Evolutionary conservation across 345 rosid species (phyloP).

Genomic region (Moringa oleifera): DNA sequence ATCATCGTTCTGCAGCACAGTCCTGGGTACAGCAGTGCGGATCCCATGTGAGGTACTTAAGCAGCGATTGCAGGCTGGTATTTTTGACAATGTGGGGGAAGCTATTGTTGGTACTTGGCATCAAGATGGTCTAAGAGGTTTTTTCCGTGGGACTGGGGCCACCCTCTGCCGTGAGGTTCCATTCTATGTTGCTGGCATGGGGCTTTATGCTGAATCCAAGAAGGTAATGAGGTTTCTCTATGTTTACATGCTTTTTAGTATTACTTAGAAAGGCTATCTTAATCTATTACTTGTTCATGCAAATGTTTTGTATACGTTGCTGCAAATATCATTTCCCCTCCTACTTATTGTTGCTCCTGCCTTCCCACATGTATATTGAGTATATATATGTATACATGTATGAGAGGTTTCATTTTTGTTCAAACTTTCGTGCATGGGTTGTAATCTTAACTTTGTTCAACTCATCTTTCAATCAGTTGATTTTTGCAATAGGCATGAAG

Average conservation of each 20-base stretch:
- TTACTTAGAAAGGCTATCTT: background rate
- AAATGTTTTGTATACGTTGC: background rate
- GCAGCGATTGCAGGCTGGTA: slow-evolving; percentile 93
- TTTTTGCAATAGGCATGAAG: too few species aligned
- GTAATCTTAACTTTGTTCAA: too few species aligned
- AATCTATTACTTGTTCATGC: background rate
- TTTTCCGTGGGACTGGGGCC: slow-evolving; percentile 96
- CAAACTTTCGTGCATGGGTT: too few species aligned
- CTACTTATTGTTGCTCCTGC: too few species aligned
- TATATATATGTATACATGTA: too few species aligned
- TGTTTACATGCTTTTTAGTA: too few species aligned
- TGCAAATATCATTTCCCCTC: background rate
- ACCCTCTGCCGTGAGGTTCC: slow-evolving; percentile 98
- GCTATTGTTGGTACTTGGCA: slow-evolving; percentile 90
- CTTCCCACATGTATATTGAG: too few species aligned
- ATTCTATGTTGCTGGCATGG: slow-evolving; percentile 92
- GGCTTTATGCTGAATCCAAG: slow-evolving; percentile 88
- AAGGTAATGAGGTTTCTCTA: slow-evolving; percentile 45
- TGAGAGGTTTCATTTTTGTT: too few species aligned
- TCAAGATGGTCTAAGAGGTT: slow-evolving; percentile 85
- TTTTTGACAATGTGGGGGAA: slow-evolving; percentile 86
- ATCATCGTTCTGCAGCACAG: slow-evolving; percentile 90
- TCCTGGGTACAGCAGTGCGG: slow-evolving; percentile 90
- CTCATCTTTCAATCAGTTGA: too few species aligned
- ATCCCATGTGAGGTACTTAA: slow-evolving; percentile 97